phyloP scores from a whole-genome alignment of 2,329 filamentous ascomycete genomes.

The Amauroascus verrucosus region DNA sequence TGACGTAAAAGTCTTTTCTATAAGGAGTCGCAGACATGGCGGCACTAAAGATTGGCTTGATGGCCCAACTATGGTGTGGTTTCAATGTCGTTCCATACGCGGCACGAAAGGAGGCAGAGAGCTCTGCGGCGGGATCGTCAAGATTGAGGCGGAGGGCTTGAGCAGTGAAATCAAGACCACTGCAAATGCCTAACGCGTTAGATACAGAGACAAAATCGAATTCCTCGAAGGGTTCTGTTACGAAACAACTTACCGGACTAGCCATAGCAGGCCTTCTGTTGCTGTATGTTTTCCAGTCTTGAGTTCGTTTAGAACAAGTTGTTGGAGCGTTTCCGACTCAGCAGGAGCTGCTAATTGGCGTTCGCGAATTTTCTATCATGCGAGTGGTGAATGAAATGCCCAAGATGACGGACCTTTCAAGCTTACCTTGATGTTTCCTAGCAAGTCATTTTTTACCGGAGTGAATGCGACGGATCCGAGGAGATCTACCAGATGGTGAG shows the following conservation, averaged over 20 bases:
- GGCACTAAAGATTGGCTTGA: constrained; percentile 86
- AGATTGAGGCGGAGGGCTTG: constrained; percentile 72
- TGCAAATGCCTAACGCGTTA: constrained; percentile 30
- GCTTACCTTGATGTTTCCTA: constrained; percentile 75
- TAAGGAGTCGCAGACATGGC: constrained; percentile 92
- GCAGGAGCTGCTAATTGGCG: constrained; percentile 66
- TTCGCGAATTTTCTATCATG: constrained; percentile 69
- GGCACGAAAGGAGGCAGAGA: constrained; percentile 72
- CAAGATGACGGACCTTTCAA: neutral
- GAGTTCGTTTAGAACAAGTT: constrained; percentile 75
- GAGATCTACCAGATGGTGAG: constrained; percentile 39
- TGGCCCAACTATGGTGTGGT: constrained; percentile 75
- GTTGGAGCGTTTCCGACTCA: constrained; percentile 75
- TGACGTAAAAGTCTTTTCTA: constrained; percentile 82
- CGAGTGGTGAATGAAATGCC: neutral
- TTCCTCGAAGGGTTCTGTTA: neutral
- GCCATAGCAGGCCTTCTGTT: constrained; percentile 83
- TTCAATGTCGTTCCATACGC: constrained; percentile 84
- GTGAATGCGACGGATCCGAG: constrained; percentile 65
- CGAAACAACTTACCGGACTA: constrained; percentile 67
- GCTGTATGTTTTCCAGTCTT: constrained; percentile 81
- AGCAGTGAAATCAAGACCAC: constrained; percentile 87
- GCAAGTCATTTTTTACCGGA: constrained; percentile 83
- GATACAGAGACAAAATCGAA: neutral
- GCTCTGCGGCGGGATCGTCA: constrained; percentile 58